Evolutionary conservation across 805 yeast genomes (phyloP).

Genomic region (Candida boidinii): DNA sequence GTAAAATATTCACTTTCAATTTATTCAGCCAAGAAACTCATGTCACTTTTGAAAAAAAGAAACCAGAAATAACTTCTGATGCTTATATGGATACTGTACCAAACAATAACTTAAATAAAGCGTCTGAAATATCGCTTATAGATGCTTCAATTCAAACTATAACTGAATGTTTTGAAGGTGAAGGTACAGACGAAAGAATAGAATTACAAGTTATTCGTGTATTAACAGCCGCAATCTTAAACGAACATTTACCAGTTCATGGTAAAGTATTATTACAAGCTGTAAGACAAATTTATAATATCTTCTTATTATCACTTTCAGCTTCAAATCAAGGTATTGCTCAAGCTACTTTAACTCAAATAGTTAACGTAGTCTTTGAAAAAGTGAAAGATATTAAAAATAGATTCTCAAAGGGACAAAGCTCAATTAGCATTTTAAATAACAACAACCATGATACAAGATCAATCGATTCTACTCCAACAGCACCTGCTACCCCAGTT

Average conservation of each 20-base stretch:
- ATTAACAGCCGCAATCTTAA: slow-evolving; percentile 76
- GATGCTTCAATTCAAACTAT: slow-evolving; percentile 82
- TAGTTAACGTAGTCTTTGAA: slow-evolving; percentile 78
- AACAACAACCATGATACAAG: too few relatives aligned
- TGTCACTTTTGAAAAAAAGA: slow-evolving; percentile 27
- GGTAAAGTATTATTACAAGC: slow-evolving; percentile 86
- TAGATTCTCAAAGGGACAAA: slow-evolving; percentile 1
- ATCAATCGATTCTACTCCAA: neutral
- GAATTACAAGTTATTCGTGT: slow-evolving; percentile 94
- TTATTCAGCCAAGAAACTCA: slow-evolving; percentile 55
- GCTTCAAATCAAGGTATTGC: slow-evolving; percentile 88
- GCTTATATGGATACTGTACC: slow-evolving; percentile 41
- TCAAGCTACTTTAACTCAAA: slow-evolving; percentile 89
- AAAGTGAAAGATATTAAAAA: slow-evolving; percentile 30
- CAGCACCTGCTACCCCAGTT: slow-evolving; percentile 1
- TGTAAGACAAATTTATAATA: slow-evolving; percentile 86
- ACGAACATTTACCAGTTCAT: slow-evolving; percentile 76
- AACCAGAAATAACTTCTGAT: slow-evolving; percentile 20
- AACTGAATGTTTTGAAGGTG: slow-evolving; percentile 81
- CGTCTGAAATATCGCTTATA: slow-evolving; percentile 38
- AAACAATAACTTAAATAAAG: slow-evolving; percentile 25
- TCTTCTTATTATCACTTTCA: slow-evolving; percentile 76
- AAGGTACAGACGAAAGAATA: slow-evolving; percentile 80
- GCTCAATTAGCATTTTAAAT: too few relatives aligned
- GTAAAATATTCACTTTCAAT: slow-evolving; percentile 83